A percentile compares a stretch with the other conserved stretches of the same genome.
Conservation (phyloP, 495 filamentous ascomycete species). For the Pyronema domesticum region DNA sequence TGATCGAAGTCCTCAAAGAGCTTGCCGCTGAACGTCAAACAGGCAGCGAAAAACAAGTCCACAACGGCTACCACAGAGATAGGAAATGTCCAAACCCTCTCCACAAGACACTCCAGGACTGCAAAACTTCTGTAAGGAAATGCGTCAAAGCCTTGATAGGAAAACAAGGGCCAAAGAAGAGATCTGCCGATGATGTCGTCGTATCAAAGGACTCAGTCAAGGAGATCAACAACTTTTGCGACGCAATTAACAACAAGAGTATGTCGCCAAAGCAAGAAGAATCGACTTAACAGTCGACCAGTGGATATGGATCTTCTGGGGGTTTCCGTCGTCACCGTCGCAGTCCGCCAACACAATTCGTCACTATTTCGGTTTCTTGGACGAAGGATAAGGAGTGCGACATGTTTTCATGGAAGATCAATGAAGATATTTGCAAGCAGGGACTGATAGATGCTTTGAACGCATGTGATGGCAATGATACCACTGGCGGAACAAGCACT, state of each 20-base stretch:
- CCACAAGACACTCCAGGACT: too few relatives aligned
- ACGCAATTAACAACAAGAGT: too few relatives aligned
- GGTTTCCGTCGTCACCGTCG: background rate
- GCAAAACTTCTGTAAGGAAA: too few relatives aligned
- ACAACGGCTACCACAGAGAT: too few relatives aligned
- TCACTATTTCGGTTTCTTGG: background rate
- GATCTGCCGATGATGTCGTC: background rate
- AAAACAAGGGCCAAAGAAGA: too few relatives aligned
- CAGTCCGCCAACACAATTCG: background rate
- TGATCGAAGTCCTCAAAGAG: background rate
- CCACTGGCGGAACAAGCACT: background rate
- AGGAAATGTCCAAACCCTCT: too few relatives aligned
- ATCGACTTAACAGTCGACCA: too few relatives aligned
- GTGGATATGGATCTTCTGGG: too few relatives aligned
- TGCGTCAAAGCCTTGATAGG: too few relatives aligned
- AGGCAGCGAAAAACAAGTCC: too few relatives aligned
- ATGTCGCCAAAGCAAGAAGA: too few relatives aligned
- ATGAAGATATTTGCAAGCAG: background rate
- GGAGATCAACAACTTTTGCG: background rate
- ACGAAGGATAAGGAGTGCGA: background rate
- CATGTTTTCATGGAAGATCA: background rate
- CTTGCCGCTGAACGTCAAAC: background rate
- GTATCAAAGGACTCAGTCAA: background rate
- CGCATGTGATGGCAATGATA: background rate
- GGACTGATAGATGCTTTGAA: background rate